Conservation (phyloP, 2,329 filamentous ascomycete species). For the Alternaria postmessia region DNA sequence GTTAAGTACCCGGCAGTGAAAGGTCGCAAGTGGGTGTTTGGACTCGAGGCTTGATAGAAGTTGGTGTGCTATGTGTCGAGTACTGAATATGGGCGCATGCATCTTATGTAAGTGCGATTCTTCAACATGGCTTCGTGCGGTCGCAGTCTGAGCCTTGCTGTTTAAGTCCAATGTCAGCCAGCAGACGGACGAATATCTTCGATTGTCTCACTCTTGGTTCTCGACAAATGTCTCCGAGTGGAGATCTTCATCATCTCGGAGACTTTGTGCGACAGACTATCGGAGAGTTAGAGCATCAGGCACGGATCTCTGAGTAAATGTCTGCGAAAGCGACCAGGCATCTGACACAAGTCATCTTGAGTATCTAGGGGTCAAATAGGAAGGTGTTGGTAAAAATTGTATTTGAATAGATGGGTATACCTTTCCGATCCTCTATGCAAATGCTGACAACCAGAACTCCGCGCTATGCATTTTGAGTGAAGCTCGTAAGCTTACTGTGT, state of each 20-base stretch:
- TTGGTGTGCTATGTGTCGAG: background rate
- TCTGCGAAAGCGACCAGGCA: background rate
- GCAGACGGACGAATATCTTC: background rate
- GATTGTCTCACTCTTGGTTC: background rate
- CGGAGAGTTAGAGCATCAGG: background rate
- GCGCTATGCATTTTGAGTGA: background rate
- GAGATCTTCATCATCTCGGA: background rate
- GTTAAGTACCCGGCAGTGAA: background rate
- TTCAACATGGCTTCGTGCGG: background rate
- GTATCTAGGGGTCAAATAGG: background rate
- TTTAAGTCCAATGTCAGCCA: background rate
- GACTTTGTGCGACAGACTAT: background rate
- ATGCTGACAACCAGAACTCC: constrained; percentile 6
- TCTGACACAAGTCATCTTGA: background rate
- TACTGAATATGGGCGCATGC: background rate
- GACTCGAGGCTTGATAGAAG: background rate
- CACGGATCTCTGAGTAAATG: background rate
- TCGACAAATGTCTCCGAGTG: background rate
- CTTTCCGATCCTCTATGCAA: background rate
- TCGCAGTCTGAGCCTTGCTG: background rate
- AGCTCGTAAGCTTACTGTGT: background rate
- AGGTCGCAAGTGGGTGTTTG: too few relatives aligned
- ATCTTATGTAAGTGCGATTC: background rate
- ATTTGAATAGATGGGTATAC: constrained; percentile 4
- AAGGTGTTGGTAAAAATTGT: background rate